phyloP scores from a whole-genome alignment of 768 basidiomycete species.

The Naganishia friedmannii region DNA sequence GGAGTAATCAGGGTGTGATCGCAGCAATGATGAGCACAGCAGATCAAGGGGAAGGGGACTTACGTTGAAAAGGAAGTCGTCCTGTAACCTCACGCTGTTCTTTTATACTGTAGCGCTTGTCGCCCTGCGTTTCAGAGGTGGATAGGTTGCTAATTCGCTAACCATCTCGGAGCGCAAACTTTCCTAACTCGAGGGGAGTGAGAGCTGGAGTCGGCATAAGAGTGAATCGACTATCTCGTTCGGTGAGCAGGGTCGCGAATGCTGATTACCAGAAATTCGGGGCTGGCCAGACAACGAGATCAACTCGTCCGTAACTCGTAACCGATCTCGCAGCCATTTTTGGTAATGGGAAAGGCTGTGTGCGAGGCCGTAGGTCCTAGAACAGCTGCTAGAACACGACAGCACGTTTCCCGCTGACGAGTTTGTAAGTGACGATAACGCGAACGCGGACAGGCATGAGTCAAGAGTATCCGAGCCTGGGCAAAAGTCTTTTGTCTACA shows the following conservation, averaged over 20 bases:
- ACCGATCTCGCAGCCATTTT: constrained; percentile 25
- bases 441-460: neutral
- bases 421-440: neutral
- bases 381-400: constrained; percentile 4
- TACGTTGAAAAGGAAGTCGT: neutral
- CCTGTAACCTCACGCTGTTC: neutral
- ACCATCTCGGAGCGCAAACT: neutral
- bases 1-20: neutral
- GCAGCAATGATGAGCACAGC: neutral
- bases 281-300: neutral
- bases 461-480: neutral
- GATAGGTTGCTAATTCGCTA: neutral
- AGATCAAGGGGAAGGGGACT: neutral
- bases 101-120: neutral
- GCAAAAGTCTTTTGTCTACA: too few species aligned
- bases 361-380: too few species aligned
- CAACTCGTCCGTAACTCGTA: neutral
- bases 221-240: neutral
- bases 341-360: constrained; percentile 8
- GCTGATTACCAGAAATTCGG: neutral
- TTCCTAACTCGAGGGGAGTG: neutral
- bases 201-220: neutral
- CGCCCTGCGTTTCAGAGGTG: constrained; percentile 13
- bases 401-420: constrained; percentile 12
- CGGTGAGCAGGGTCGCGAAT: neutral